Percentiles rank a stretch among this genome's conserved stretches.
Evolutionary conservation across 2,329 filamentous ascomycete species (phyloP).

Genomic region (Neurospora sp.): DNA sequence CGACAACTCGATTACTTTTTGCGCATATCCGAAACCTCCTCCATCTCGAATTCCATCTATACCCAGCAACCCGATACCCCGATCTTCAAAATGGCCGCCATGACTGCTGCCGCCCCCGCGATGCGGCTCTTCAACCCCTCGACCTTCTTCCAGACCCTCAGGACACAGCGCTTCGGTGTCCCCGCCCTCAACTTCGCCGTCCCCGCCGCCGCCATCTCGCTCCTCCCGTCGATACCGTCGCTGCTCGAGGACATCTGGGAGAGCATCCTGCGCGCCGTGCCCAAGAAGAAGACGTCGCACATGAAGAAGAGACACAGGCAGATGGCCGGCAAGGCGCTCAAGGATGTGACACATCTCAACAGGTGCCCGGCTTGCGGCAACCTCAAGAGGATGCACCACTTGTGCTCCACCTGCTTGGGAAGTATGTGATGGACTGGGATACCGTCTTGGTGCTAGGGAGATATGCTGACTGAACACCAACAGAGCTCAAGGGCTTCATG

Average conservation of each 20-base stretch:
- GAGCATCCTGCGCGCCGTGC: conserved; percentile 79
- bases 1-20: neutral
- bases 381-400: conserved; percentile 75
- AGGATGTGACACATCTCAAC: conserved; percentile 81
- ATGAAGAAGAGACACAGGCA: conserved; percentile 89
- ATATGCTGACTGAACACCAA: conserved; percentile 12
- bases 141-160: conserved; percentile 12
- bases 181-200: conserved; percentile 17
- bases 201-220: conserved; percentile 38
- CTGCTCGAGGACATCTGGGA: conserved; percentile 85
- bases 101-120: conserved; percentile 16
- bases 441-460: neutral
- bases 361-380: conserved; percentile 84
- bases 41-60: neutral
- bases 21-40: neutral
- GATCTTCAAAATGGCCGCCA: conserved; percentile 14
- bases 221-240: conserved; percentile 49
- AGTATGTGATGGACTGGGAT: conserved; percentile 44
- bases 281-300: conserved; percentile 98
- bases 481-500: conserved; percentile 36
- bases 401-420: conserved; percentile 79
- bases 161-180: conserved; percentile 15
- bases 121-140: conserved; percentile 11
- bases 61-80: neutral
- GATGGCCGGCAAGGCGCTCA: conserved; percentile 88